Percentiles rank a stretch among this genome's conserved stretches.
Conservation (phyloP, 225 moss, liverwort and hornwort species). For the Pseudisothecium myosuroides region DNA sequence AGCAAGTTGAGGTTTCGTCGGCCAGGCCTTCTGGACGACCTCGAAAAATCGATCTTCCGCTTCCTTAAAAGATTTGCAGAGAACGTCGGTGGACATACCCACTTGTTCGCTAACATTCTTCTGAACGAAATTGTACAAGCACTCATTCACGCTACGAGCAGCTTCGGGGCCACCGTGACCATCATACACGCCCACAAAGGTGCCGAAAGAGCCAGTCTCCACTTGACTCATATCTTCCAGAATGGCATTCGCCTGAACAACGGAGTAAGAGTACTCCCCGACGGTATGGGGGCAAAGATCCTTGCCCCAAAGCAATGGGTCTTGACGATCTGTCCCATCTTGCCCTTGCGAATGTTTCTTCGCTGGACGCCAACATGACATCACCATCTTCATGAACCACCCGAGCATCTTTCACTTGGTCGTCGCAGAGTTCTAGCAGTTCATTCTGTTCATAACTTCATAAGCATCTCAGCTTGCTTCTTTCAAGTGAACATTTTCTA, state of each 20-base stretch:
- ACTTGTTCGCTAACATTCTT: conserved; percentile 44
- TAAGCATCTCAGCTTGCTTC: neutral
- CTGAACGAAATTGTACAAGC: neutral
- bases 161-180: conserved; percentile 99
- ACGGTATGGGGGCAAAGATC: conserved; percentile 63
- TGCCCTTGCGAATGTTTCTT: conserved; percentile 58
- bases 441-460: neutral
- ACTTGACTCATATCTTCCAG: conserved; percentile 90
- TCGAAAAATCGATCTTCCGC: conserved; percentile 69
- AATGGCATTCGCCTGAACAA: conserved; percentile 89
- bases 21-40: conserved; percentile 65
- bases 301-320: conserved; percentile 84
- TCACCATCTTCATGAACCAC: conserved; percentile 95
- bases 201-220: conserved; percentile 79
- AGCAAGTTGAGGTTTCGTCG: conserved; percentile 76
- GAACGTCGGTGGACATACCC: conserved; percentile 63
- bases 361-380: conserved; percentile 92
- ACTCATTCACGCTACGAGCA: conserved; percentile 72
- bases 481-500: neutral
- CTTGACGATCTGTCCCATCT: conserved; percentile 71
- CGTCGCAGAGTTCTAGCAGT: neutral
- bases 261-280: conserved; percentile 84
- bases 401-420: conserved; percentile 84
- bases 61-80: conserved; percentile 64
- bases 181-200: conserved; percentile 89